Evolutionary conservation across 2,329 filamentous ascomycete species (phyloP).

Genomic region (Remersonia thermophila): DNA sequence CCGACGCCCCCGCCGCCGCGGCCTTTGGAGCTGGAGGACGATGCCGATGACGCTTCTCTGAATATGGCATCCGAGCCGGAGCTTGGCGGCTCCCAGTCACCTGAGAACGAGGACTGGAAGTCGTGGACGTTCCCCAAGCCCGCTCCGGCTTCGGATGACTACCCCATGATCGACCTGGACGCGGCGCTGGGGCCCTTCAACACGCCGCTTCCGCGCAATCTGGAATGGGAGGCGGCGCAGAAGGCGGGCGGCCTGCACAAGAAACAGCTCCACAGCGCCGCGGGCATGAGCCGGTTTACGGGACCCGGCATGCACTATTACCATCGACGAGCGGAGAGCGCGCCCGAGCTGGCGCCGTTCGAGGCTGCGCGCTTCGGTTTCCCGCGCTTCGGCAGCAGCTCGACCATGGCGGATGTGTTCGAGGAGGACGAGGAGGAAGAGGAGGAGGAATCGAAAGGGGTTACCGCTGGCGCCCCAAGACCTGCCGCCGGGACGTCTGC

Average conservation of each 20-base stretch:
- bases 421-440: constrained; percentile 67
- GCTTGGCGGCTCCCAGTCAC: constrained; percentile 29
- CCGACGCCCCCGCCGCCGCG: constrained; percentile 34
- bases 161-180: constrained; percentile 84
- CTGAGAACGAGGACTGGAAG: constrained; percentile 19
- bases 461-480: constrained; percentile 21
- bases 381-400: constrained; percentile 51
- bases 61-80: constrained; percentile 19
- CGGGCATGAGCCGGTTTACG: constrained; percentile 54
- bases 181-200: constrained; percentile 88
- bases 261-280: constrained; percentile 64
- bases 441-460: constrained; percentile 34
- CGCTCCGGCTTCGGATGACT: constrained; percentile 41
- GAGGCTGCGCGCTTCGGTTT: constrained; percentile 47
- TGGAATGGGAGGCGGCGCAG: constrained; percentile 57
- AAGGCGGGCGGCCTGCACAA: constrained; percentile 43
- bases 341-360: constrained; percentile 66
- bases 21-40: constrained; percentile 20
- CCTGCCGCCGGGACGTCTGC: constrained; percentile 25
- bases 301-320: constrained; percentile 62
- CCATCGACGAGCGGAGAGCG: constrained; percentile 67
- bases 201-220: constrained; percentile 53
- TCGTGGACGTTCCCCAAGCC: constrained; percentile 28
- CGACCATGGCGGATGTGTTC: constrained; percentile 76
- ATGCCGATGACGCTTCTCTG: constrained; percentile 19